phyloP scores from a whole-genome alignment of 1,139 yeast species.

The Debaryomyces robertsiae region DNA sequence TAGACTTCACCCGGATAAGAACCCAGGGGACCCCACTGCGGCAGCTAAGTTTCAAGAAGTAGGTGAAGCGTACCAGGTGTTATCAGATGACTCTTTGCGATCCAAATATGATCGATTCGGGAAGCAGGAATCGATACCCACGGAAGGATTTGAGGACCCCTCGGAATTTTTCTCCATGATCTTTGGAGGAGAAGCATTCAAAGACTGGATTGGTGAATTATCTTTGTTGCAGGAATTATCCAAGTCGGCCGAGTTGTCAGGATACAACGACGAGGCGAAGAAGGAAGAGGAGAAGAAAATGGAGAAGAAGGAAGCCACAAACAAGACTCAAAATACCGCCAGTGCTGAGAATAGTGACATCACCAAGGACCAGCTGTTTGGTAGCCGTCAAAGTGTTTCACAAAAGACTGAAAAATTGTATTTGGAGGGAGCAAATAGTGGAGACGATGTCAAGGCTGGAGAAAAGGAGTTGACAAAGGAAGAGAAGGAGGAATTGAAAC shows the following conservation, averaged over 20 bases:
- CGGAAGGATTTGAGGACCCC: constrained; percentile 87
- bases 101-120: constrained; percentile 83
- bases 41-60: constrained; percentile 69
- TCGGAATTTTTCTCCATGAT: constrained; percentile 72
- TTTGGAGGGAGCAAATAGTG: constrained; percentile 18
- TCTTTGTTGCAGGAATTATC: constrained; percentile 61
- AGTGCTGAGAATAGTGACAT: constrained; percentile 1
- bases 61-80: constrained; percentile 82
- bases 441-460: constrained; percentile 21
- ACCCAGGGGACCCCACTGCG: constrained; percentile 84
- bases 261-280: constrained; percentile 43
- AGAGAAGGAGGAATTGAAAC: constrained; percentile 51
- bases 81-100: constrained; percentile 74
- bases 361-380: background rate
- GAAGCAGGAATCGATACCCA: constrained; percentile 79
- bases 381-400: too few relatives aligned
- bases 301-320: constrained; percentile 6
- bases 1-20: constrained; percentile 91
- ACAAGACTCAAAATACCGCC: constrained; percentile 3
- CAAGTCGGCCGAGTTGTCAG: constrained; percentile 56
- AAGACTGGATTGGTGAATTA: constrained; percentile 78
- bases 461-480: constrained; percentile 31
- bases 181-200: constrained; percentile 87
- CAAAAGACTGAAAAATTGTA: constrained; percentile 9
- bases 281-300: constrained; percentile 14